Conservation (phyloP, 192 early-diverging fungal genomes). For the Oehlia diaphana region DNA sequence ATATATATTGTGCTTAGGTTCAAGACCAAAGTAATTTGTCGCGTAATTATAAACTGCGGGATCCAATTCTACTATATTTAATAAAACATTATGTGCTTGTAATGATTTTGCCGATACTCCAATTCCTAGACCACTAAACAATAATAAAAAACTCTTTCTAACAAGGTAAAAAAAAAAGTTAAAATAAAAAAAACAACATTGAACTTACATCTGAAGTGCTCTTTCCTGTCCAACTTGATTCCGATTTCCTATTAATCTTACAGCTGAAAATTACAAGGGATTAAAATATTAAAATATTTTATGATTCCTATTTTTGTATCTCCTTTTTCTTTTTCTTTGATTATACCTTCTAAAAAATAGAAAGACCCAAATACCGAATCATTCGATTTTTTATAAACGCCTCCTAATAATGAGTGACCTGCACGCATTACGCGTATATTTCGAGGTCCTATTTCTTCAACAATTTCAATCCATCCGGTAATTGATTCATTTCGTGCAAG, state of each 20-base stretch:
- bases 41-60: conserved; percentile 72
- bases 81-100: conserved; percentile 51
- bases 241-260: conserved; percentile 7
- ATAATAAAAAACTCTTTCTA: not conserved
- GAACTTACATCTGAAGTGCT: conserved; percentile 45
- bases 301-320: not conserved
- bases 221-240: conserved; percentile 34
- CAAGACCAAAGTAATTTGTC: conserved; percentile 64
- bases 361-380: conserved; percentile 82
- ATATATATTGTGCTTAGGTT: conserved; percentile 49
- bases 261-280: conserved; percentile 3
- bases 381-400: conserved; percentile 62
- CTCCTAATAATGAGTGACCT: conserved; percentile 88
- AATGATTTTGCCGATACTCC: conserved; percentile 74
- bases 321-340: not conserved
- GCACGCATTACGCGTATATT: conserved; percentile 74
- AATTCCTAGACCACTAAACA: conserved; percentile 71
- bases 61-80: conserved; percentile 89
- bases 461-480: conserved; percentile 78
- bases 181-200: not conserved
- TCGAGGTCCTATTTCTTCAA: conserved; percentile 48
- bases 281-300: not conserved
- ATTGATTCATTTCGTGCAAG: conserved; percentile 74
- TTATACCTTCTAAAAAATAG: conserved; percentile 77
- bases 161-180: not conserved